phyloP scores from a whole-genome alignment of 768 basidiomycete genomes.

The Trametes gibbosa region DNA sequence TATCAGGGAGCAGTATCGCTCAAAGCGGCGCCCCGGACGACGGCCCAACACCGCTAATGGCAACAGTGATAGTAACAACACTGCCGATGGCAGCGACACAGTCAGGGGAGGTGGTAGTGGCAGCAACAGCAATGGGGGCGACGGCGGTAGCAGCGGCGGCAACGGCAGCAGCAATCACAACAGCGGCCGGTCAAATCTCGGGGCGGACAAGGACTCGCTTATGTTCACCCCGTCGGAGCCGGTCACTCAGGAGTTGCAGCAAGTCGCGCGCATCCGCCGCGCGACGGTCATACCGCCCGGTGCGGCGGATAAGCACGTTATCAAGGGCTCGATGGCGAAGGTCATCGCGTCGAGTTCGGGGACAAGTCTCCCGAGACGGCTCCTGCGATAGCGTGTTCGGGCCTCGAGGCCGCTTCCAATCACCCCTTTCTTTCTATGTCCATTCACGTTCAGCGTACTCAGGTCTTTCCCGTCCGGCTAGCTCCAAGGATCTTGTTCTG shows the following conservation, averaged over 20 bases:
- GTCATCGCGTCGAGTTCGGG: conserved; percentile 35
- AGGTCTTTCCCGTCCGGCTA: no score
- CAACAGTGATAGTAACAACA: not conserved
- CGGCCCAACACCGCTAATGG: not conserved
- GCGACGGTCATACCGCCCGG: conserved; percentile 35
- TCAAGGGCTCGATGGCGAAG: conserved; percentile 56
- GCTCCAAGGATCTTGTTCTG: no score
- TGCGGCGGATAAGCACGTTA: conserved; percentile 45
- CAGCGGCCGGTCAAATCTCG: not conserved
- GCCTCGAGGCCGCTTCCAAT: not conserved
- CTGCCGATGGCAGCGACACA: not conserved
- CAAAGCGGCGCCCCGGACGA: conserved; percentile 9
- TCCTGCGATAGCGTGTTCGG: conserved; percentile 5
- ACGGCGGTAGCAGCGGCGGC: not conserved
- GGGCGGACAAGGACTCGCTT: conserved; percentile 5
- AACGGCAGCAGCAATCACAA: not conserved
- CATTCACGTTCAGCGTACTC: not conserved
- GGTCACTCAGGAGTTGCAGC: conserved; percentile 35
- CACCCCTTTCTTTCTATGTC: not conserved
- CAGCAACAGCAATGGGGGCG: not conserved
- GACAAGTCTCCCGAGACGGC: conserved; percentile 10
- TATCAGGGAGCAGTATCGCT: conserved; percentile 10
- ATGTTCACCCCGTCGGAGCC: conserved; percentile 37
- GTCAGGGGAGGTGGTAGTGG: no score
- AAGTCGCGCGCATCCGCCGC: conserved; percentile 42